phyloP scores from a whole-genome alignment of 1,139 yeast genomes.

The Taphrina sp. region DNA sequence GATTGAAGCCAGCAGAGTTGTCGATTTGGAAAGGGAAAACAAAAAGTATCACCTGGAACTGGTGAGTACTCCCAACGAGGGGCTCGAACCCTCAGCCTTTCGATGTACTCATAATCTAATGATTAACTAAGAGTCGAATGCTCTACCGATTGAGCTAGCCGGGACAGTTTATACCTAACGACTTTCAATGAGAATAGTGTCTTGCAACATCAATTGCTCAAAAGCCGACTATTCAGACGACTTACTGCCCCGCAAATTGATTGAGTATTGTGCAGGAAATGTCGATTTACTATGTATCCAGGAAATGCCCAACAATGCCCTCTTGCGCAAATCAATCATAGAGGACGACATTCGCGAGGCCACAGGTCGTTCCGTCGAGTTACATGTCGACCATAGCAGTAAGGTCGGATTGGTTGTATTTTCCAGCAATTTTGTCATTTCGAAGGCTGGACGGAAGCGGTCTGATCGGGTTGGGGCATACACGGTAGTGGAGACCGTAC shows the following conservation, averaged over 20 bases:
- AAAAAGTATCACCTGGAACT: too few relatives aligned
- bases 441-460: not conserved
- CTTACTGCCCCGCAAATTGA: not conserved
- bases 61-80: slow-evolving; percentile 33
- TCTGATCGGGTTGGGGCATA: not conserved
- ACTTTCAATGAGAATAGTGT: too few relatives aligned
- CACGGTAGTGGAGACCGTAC: too few relatives aligned
- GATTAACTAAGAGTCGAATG: slow-evolving; percentile 30
- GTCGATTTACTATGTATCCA: not conserved
- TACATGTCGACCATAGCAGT: not conserved
- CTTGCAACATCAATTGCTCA: not conserved
- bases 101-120: slow-evolving; percentile 3
- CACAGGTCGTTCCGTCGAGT: not conserved
- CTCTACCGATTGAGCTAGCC: slow-evolving; percentile 34
- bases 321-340: not conserved
- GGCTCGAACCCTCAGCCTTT: slow-evolving; percentile 34
- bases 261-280: not conserved
- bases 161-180: slow-evolving; percentile 6
- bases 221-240: not conserved
- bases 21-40: too few relatives aligned
- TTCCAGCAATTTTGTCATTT: too few relatives aligned
- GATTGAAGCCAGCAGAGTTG: too few relatives aligned
- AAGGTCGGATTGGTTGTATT: too few relatives aligned
- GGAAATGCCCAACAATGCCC: not conserved
- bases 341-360: not conserved